Evolutionary conservation across 768 basidiomycete genomes (phyloP).

Genomic region (Naganishia vishniacii): DNA sequence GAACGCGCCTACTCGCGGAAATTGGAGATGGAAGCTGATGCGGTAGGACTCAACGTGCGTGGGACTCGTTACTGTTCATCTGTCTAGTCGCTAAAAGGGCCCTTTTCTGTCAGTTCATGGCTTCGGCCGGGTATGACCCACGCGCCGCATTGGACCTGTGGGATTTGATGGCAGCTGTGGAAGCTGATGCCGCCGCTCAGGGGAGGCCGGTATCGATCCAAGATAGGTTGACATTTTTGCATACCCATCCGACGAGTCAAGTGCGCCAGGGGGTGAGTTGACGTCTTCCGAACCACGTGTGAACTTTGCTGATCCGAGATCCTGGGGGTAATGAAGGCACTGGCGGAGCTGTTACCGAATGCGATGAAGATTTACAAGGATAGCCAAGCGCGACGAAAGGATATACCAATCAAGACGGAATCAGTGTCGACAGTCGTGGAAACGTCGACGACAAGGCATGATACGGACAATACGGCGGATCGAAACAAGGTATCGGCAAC

Average conservation of each 20-base stretch:
- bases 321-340: conserved; percentile 13
- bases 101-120: conserved; percentile 49
- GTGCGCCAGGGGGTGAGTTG: conserved; percentile 44
- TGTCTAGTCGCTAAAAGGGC: too few relatives aligned
- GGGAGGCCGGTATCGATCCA: conserved; percentile 42
- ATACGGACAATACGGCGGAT: too few relatives aligned
- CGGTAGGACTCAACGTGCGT: conserved; percentile 50
- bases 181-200: conserved; percentile 46
- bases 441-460: not conserved
- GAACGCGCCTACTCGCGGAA: conserved; percentile 51
- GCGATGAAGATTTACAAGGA: conserved; percentile 24
- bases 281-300: not conserved
- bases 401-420: not conserved
- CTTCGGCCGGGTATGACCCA: conserved; percentile 52
- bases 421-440: not conserved
- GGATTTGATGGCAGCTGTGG: conserved; percentile 52
- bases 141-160: conserved; percentile 50
- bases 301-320: not conserved
- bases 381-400: not conserved
- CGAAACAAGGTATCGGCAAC: not conserved
- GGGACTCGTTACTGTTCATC: not conserved
- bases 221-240: conserved; percentile 48
- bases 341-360: conserved; percentile 21
- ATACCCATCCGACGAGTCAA: conserved; percentile 52
- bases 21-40: conserved; percentile 53